Evolutionary conservation across 805 yeast species (phyloP).

Genomic region (Yamadazyma ubonensis): DNA sequence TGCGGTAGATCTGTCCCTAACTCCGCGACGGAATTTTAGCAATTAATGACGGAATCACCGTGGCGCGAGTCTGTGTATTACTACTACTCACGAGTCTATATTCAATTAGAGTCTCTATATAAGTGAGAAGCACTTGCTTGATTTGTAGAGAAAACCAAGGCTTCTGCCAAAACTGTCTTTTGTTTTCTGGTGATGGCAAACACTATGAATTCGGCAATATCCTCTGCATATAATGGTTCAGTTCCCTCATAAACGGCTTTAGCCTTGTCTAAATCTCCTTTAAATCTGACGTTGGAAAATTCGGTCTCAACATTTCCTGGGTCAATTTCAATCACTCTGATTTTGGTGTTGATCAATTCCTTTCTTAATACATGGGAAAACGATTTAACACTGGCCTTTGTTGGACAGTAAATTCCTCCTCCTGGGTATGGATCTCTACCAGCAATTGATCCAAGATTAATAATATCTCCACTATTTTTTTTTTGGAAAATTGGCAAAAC

Average conservation of each 20-base stretch:
- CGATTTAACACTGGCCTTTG: slow-evolving; percentile 70
- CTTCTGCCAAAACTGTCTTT: slow-evolving; percentile 76
- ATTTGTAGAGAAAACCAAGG: slow-evolving; percentile 78
- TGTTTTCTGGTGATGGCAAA: slow-evolving; percentile 65
- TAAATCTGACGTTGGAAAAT: slow-evolving; percentile 61
- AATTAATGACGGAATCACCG: too few species aligned
- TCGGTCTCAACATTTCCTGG: slow-evolving; percentile 84
- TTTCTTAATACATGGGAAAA: slow-evolving; percentile 72
- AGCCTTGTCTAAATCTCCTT: slow-evolving; percentile 61
- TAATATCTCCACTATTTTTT: slow-evolving; percentile 70
- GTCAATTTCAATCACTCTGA: slow-evolving; percentile 70
- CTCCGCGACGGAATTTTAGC: too few species aligned
- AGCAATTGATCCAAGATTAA: slow-evolving; percentile 74
- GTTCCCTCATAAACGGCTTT: slow-evolving; percentile 64
- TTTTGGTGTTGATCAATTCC: slow-evolving; percentile 67
- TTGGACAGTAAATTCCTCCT: slow-evolving; percentile 75
- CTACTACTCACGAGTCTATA: neutral
- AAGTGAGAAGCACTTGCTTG: slow-evolving; percentile 79
- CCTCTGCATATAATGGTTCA: slow-evolving; percentile 69
- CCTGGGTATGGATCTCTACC: slow-evolving; percentile 80
- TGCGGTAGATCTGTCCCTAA: too few species aligned
- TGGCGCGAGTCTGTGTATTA: neutral
- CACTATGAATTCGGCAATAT: slow-evolving; percentile 72
- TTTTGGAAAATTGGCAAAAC: slow-evolving; percentile 68
- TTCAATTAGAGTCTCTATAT: too few species aligned